phyloP scores from a whole-genome alignment of 176 grass and related monocot species.

The Zea mays region DNA sequence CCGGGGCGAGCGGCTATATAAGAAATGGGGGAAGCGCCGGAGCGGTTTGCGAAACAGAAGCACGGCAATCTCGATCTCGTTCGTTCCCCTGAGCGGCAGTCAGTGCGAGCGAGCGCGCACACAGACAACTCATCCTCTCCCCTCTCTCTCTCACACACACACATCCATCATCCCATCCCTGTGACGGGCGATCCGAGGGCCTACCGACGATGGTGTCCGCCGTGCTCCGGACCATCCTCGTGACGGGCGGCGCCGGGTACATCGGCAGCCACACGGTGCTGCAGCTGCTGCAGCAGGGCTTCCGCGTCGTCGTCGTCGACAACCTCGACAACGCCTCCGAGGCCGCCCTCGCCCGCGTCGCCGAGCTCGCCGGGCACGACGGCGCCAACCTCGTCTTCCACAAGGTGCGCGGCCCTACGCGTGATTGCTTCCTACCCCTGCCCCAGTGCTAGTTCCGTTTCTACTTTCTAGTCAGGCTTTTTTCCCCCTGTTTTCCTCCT shows the following conservation, averaged over 20 bases:
- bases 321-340: constrained; percentile 94
- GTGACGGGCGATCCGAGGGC: background rate
- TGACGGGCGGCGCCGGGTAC: constrained; percentile 94
- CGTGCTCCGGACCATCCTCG: constrained; percentile 58
- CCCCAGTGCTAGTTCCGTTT: background rate
- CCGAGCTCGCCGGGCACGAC: constrained; percentile 56
- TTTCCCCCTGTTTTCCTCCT: background rate
- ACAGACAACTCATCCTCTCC: background rate
- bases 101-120: too few species aligned
- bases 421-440: background rate
- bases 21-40: background rate
- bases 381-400: constrained; percentile 72
- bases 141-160: background rate
- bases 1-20: background rate
- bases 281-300: constrained; percentile 72
- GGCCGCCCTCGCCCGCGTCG: constrained; percentile 56
- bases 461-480: background rate
- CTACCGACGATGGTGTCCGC: constrained; percentile 42
- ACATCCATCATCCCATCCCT: background rate
- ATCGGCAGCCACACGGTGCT: constrained; percentile 98
- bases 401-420: constrained; percentile 36
- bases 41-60: background rate
- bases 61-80: too few species aligned
- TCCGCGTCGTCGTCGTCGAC: constrained; percentile 79
- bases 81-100: too few species aligned